Percentiles rank a stretch among this genome's conserved stretches.
Conservation (phyloP, 441 rosid genomes). For the Codiaeum variegatum region DNA sequence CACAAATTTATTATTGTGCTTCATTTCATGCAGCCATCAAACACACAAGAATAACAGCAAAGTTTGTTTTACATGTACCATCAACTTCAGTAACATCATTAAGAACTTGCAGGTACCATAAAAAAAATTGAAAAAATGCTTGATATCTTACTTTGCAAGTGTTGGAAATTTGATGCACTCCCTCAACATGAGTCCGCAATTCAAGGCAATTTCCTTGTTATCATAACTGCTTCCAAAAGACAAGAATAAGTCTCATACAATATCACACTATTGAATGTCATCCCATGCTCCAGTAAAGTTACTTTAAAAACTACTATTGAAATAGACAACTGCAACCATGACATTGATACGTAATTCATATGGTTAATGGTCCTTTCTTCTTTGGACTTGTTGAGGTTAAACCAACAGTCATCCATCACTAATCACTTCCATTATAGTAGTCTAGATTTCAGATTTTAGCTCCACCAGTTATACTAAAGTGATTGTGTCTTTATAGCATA, state of each 20-base stretch:
- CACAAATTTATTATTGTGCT: not conserved
- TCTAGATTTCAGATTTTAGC: not conserved
- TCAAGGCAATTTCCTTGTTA: constrained; percentile 88
- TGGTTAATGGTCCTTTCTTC: not conserved
- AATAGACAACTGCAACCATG: not conserved
- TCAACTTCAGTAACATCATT: not conserved
- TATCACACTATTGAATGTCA: not conserved
- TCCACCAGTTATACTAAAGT: not conserved
- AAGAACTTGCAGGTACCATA: constrained; percentile 7
- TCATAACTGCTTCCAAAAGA: constrained; percentile 67
- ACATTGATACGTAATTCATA: not conserved
- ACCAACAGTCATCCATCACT: not conserved
- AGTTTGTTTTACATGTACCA: not conserved
- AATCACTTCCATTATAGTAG: not conserved
- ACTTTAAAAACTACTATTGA: not conserved
- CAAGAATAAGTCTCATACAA: constrained; percentile 14
- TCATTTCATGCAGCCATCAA: constrained; percentile 1
- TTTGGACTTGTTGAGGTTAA: not conserved
- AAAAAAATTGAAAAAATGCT: constrained; percentile 23
- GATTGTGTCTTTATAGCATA: not conserved
- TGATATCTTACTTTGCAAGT: constrained; percentile 78
- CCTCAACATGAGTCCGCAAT: constrained; percentile 86
- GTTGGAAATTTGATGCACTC: constrained; percentile 89
- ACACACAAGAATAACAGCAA: not conserved
- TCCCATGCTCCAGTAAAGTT: not conserved